Evolutionary conservation across 345 rosid species (phyloP).

Genomic region (Aquilaria yunnanensis): DNA sequence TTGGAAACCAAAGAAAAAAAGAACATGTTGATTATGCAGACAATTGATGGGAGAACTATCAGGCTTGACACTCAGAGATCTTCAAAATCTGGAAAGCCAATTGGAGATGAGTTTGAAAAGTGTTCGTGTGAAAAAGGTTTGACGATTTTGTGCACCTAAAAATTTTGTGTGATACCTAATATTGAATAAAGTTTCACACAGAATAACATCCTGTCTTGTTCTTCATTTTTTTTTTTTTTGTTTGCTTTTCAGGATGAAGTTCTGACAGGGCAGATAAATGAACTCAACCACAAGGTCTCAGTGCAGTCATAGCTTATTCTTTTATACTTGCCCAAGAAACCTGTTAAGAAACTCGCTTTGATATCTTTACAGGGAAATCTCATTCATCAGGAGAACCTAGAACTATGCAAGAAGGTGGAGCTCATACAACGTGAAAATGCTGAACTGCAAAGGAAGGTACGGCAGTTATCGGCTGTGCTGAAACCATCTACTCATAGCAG

Average conservation of each 20-base stretch:
- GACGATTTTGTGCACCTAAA: not conserved
- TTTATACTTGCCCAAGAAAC: not conserved
- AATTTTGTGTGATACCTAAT: not conserved
- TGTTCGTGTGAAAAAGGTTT: slow-evolving; percentile 60
- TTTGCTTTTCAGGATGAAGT: slow-evolving; percentile 45
- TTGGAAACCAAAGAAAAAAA: too few species aligned
- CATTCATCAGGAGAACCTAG: slow-evolving; percentile 51
- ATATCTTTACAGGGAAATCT: slow-evolving; percentile 43
- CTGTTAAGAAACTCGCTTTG: slow-evolving; percentile 6
- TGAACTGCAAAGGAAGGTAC: slow-evolving; percentile 55
- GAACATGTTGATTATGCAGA: slow-evolving; percentile 24
- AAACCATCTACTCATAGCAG: not conserved
- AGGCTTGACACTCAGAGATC: slow-evolving; percentile 49
- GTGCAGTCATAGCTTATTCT: slow-evolving; percentile 5
- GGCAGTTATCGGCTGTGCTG: not conserved
- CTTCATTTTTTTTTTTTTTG: not conserved
- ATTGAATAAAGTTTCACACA: not conserved
- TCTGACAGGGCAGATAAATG: slow-evolving; percentile 48
- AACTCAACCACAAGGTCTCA: slow-evolving; percentile 50
- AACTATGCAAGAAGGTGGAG: slow-evolving; percentile 41
- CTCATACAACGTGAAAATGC: slow-evolving; percentile 42
- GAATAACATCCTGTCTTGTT: not conserved
- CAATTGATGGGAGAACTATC: slow-evolving; percentile 81
- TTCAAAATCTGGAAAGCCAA: slow-evolving; percentile 64
- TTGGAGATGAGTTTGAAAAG: slow-evolving; percentile 62